Percentiles rank a stretch among this genome's conserved stretches.
These are phyloP conservation scores for Wickerhamomyces silvicola DNA, from an alignment of 805 yeast genomes.

Conservation along the genomic window DNA sequence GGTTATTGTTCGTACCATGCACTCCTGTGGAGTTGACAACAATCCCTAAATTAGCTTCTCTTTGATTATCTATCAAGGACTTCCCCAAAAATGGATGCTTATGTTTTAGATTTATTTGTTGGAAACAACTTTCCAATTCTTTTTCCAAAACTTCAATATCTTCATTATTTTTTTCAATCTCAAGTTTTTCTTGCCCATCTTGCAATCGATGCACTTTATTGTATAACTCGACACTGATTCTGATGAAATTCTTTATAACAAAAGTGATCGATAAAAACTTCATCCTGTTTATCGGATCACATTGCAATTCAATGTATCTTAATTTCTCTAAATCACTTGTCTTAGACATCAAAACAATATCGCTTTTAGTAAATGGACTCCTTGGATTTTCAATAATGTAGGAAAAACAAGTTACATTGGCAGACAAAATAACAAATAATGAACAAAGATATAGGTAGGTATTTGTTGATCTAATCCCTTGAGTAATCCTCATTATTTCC, in stretches of 20 bases:
- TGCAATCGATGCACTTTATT: conserved; percentile 1
- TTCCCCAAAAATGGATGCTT: no score
- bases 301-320: conserved; percentile 2
- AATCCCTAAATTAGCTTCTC: background rate
- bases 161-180: background rate
- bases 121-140: conserved; percentile 2
- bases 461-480: conserved; percentile 1
- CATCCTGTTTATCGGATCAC: conserved; percentile 5
- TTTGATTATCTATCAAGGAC: no score
- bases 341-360: conserved; percentile 2
- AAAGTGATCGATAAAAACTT: conserved; percentile 2
- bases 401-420: conserved; percentile 4
- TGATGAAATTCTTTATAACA: conserved; percentile 4
- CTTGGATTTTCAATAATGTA: conserved; percentile 7
- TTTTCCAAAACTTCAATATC: background rate
- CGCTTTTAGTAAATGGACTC: conserved; percentile 2
- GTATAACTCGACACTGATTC: conserved; percentile 4
- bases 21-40: no score
- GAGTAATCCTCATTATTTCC: conserved; percentile 6
- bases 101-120: conserved; percentile 2
- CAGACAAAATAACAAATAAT: conserved; percentile 4
- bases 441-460: conserved; percentile 3
- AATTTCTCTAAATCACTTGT: conserved; percentile 3
- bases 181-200: background rate
- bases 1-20: no score